phyloP scores from a whole-genome alignment of 371 early-diverging fungal genomes.

The Mucor piriformis region DNA sequence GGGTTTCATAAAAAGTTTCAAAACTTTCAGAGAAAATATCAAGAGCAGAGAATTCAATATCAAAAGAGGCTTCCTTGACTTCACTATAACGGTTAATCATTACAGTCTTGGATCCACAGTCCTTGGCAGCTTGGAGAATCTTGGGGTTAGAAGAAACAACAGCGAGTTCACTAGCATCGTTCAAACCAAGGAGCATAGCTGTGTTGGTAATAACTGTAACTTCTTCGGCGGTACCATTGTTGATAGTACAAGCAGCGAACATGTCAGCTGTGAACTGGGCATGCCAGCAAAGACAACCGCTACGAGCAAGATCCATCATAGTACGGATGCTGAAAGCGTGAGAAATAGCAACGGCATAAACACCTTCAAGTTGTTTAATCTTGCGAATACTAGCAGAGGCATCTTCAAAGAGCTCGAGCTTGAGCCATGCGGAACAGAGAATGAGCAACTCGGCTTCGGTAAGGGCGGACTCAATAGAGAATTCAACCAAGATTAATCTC shows the following conservation, averaged over 20 bases:
- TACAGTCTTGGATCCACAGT: conserved; percentile 38
- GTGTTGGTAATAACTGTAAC: conserved; percentile 26
- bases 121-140: conserved; percentile 36
- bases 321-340: conserved; percentile 38
- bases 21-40: conserved; percentile 51
- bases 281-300: conserved; percentile 48
- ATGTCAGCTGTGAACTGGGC: conserved; percentile 47
- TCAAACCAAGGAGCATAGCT: conserved; percentile 33
- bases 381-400: conserved; percentile 37
- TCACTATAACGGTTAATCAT: conserved; percentile 28
- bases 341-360: conserved; percentile 42
- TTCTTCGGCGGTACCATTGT: conserved; percentile 14
- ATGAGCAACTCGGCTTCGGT: conserved; percentile 25
- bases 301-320: conserved; percentile 44
- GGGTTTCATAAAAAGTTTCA: conserved; percentile 28
- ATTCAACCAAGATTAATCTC: conserved; percentile 27
- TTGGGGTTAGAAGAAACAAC: conserved; percentile 41
- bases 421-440: conserved; percentile 34
- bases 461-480: conserved; percentile 24
- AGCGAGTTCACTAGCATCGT: conserved; percentile 35
- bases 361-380: conserved; percentile 37
- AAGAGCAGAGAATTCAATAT: conserved; percentile 36
- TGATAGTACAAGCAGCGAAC: conserved; percentile 28
- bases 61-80: conserved; percentile 12
- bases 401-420: conserved; percentile 36